These are phyloP conservation scores for Papiliotrema terrestris DNA, from an alignment of 1,284 basidiomycete species.

Conservation along the genomic window DNA sequence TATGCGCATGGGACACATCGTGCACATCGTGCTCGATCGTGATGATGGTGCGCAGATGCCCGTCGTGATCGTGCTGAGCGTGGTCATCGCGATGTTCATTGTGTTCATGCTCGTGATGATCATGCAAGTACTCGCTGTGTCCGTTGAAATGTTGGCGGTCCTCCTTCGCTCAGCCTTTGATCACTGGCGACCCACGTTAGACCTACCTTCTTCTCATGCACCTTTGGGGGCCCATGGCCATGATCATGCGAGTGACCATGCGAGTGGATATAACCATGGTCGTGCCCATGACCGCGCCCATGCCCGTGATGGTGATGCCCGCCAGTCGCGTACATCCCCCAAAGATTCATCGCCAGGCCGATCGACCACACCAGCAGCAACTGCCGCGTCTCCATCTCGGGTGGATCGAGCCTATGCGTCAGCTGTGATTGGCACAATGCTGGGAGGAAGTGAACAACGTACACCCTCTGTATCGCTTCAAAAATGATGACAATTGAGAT, in stretches of 20 bases:
- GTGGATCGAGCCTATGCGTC: constrained; percentile 74
- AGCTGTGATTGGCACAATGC: no score
- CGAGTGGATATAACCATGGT: constrained; percentile 19
- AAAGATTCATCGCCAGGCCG: constrained; percentile 89
- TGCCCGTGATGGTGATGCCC: constrained; percentile 77
- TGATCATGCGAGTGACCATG: constrained; percentile 22
- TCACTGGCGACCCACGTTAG: neutral
- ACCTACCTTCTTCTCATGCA: no score
- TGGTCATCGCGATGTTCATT: constrained; percentile 22
- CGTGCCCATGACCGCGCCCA: constrained; percentile 52
- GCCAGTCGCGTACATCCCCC: constrained; percentile 99
- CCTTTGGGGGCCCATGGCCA: constrained; percentile 2
- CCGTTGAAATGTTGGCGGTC: neutral
- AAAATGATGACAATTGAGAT: constrained; percentile 99
- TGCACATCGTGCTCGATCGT: constrained; percentile 54
- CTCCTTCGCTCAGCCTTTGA: constrained; percentile 3
- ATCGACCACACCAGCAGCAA: constrained; percentile 83
- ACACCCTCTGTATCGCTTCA: constrained; percentile 94
- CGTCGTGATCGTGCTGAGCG: constrained; percentile 16
- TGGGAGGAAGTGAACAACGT: no score
- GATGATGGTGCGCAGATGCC: no score
- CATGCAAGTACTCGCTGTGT: constrained; percentile 31
- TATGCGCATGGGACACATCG: constrained; percentile 40
- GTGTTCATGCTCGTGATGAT: constrained; percentile 42
- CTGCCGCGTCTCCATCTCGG: constrained; percentile 96